Conservation (phyloP, 371 early-diverging fungal species). For the Fennellomyces sp. region DNA sequence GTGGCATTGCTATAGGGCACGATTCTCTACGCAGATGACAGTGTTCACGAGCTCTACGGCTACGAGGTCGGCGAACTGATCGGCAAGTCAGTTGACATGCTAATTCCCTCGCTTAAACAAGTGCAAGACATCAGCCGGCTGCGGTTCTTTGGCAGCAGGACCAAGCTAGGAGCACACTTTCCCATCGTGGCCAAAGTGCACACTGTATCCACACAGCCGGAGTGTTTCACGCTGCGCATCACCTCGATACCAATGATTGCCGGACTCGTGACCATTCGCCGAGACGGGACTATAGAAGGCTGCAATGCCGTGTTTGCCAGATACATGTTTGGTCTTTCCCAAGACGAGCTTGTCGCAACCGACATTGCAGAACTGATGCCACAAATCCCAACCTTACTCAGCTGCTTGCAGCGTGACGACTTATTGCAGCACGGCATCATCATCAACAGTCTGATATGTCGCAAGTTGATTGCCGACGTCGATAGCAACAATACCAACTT, state of each 20-base stretch:
- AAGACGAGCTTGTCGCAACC: constrained; percentile 53
- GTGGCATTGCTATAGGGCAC: no score
- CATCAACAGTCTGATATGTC: constrained; percentile 37
- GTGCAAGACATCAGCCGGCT: constrained; percentile 44
- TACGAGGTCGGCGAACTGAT: constrained; percentile 52
- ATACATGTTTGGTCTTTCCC: constrained; percentile 68
- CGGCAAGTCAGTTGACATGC: constrained; percentile 39
- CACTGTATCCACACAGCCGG: constrained; percentile 23
- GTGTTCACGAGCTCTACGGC: constrained; percentile 58
- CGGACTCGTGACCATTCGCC: constrained; percentile 64
- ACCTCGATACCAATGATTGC: constrained; percentile 73
- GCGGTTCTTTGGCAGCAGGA: constrained; percentile 64
- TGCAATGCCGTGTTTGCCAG: constrained; percentile 68
- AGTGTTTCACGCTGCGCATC: constrained; percentile 42
- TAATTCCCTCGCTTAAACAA: constrained; percentile 41
- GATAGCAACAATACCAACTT: neutral
- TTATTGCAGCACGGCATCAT: constrained; percentile 39
- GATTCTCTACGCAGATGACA: constrained; percentile 54
- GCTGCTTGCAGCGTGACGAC: constrained; percentile 38
- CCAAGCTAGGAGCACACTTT: constrained; percentile 59
- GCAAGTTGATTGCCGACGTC: constrained; percentile 25
- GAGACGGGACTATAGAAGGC: constrained; percentile 59
- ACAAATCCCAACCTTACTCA: constrained; percentile 57
- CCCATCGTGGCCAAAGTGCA: constrained; percentile 61
- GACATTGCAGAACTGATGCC: constrained; percentile 62